Base-by-base conservation (phyloP, 1,284 basidiomycete species). In the Boletus hoseneyae region DNA sequence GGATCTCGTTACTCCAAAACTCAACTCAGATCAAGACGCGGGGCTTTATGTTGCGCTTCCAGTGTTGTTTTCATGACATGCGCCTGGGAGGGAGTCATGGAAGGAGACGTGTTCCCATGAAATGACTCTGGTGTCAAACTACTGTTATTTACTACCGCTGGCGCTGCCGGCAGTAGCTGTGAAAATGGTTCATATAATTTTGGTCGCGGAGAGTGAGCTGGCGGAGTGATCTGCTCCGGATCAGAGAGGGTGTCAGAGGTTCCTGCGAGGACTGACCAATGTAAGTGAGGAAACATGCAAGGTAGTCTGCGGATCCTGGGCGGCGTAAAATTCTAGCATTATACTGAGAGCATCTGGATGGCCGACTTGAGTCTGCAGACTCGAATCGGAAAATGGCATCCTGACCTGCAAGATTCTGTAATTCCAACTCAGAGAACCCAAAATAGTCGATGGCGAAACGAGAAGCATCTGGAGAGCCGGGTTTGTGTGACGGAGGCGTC, bases 401-500 rank as follows among this genome's bases (percentile, higher is more conserved):
- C 71, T 50, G 56, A 86, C 87, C 85, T 70, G 82, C 76, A 40
- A 88, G 75, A 49, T 71, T 68, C 18, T 65, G 64, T 41, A 85
- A 66, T 59, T 89, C 83, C 21, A 67, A 59, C 53, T 83, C 78
- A 45, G 69, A 77, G 52, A 90, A 78, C 4, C 76, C 74, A 59
- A 83, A 86, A 63, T 81, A 75, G 53, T 86, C 83, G 41, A 87
- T 69, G 9, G 77, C 83, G 57, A 80, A 79, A 53, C 86, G 76
- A 34, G 81, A 78, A 30, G 78, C 78, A 61, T 87, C 83, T 38
- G 86, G 83, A 32, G 84, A 85, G 34, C 79, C 72, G 10, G 85
- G 77, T 59, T 87, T 85, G 59, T 87, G 80, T 23, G 86, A 81
- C 15, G 87, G 87, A 35, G 87, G 87, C 7, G 84, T 87, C 36